These are phyloP conservation scores for Saccharum hybrid DNA, from an alignment of 202 grass and related monocot genomes.

Conservation along the genomic window DNA sequence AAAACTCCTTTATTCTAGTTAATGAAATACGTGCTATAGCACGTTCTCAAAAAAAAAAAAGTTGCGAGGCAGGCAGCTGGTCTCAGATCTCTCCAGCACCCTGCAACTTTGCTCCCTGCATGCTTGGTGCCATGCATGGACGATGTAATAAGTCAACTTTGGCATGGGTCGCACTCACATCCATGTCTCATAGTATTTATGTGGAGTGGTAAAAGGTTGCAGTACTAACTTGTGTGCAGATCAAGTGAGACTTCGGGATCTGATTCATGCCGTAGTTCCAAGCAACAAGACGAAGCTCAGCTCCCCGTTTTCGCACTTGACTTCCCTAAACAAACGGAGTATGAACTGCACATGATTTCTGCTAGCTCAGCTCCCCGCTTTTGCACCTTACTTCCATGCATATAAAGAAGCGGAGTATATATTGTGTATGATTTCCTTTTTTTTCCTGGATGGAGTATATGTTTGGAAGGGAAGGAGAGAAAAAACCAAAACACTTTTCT, in stretches of 20 bases:
- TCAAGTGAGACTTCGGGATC: not conserved
- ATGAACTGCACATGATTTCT: too few species aligned
- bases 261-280: conserved; percentile 8
- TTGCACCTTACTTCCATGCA: too few species aligned
- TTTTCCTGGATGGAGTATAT: not conserved
- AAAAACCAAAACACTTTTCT: not conserved
- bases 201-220: not conserved
- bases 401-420: too few species aligned
- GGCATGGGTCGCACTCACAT: conserved; percentile 32
- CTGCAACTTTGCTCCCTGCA: not conserved
- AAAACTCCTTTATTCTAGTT: too few species aligned
- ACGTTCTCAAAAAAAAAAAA: too few species aligned
- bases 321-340: too few species aligned
- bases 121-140: conserved; percentile 15
- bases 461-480: not conserved
- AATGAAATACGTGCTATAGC: too few species aligned
- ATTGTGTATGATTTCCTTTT: not conserved
- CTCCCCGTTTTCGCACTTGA: not conserved
- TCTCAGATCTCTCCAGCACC: conserved; percentile 26
- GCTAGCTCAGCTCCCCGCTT: too few species aligned
- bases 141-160: conserved; percentile 37
- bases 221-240: not conserved
- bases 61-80: not conserved
- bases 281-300: not conserved
- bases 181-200: not conserved